A percentile compares a stretch with the other conserved stretches of the same genome.
Evolutionary conservation across 2,329 filamentous ascomycete genomes (phyloP).

Genomic region (Domatiomyces globalis): DNA sequence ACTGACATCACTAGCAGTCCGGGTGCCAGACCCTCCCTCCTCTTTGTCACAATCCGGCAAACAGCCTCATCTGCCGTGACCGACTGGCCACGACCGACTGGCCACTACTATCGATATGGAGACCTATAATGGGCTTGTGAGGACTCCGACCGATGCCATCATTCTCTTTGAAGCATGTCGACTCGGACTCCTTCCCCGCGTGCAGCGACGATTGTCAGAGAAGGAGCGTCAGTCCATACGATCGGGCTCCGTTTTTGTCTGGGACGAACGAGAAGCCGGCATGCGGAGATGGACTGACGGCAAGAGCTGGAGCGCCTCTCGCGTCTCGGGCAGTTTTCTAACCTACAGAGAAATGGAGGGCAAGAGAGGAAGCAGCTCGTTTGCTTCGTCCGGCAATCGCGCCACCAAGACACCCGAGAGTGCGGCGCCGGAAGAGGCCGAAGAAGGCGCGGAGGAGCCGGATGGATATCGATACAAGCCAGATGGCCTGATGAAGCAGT

Average conservation of each 20-base stretch:
- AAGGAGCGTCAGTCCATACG: conserved; percentile 94
- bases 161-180: conserved; percentile 97
- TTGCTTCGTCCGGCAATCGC: conserved; percentile 42
- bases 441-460: conserved; percentile 54
- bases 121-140: conserved; percentile 88
- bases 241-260: conserved; percentile 97
- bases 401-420: conserved; percentile 72
- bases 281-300: conserved; percentile 98
- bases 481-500: conserved; percentile 98
- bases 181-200: conserved; percentile 73
- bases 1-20: neutral
- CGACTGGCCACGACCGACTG: neutral
- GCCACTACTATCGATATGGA: conserved; percentile 49
- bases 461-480: conserved; percentile 92
- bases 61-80: neutral
- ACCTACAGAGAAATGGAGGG: conserved; percentile 99
- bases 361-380: conserved; percentile 67
- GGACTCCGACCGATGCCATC: conserved; percentile 92
- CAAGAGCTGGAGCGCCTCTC: conserved; percentile 96
- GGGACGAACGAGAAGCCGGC: conserved; percentile 95
- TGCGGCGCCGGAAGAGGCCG: conserved; percentile 66
- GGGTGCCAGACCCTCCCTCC: neutral
- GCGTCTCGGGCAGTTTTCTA: conserved; percentile 91
- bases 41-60: neutral
- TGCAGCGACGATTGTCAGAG: conserved; percentile 84